phyloP scores from a whole-genome alignment of 306 rosid genomes.

The Vigna unguiculata region DNA sequence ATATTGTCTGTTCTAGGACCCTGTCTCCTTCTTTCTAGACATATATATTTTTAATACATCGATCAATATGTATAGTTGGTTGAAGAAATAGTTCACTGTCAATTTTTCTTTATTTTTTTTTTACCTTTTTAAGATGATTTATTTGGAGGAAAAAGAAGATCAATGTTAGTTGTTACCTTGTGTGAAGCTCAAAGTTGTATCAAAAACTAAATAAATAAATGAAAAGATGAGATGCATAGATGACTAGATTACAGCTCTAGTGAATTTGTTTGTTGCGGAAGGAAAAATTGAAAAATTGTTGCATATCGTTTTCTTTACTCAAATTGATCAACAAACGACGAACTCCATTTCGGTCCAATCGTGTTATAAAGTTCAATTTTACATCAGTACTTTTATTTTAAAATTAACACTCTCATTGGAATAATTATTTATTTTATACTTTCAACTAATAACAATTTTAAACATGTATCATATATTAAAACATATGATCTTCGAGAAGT shows the following conservation, averaged over 20 bases:
- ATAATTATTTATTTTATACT: too few relatives aligned
- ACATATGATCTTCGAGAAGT: too few relatives aligned
- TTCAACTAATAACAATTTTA: too few relatives aligned
- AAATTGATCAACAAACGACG: slow-evolving; percentile 8
- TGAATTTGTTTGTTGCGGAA: not conserved
- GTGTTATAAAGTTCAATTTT: not conserved
- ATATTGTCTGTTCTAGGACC: slow-evolving; percentile 44
- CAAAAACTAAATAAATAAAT: not conserved
- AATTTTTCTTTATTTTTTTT: not conserved
- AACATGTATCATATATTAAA: too few relatives aligned
- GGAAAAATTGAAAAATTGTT: too few relatives aligned
- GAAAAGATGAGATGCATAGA: too few relatives aligned
- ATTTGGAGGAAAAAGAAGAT: not conserved
- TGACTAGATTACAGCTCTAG: too few relatives aligned
- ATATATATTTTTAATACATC: slow-evolving; percentile 32
- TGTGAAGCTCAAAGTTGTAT: slow-evolving; percentile 32
- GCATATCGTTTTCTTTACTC: too few relatives aligned
- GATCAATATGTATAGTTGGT: not conserved
- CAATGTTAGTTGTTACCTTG: not conserved
- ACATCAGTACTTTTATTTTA: not conserved
- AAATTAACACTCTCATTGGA: not conserved
- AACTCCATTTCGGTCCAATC: slow-evolving; percentile 52
- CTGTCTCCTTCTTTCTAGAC: slow-evolving; percentile 49
- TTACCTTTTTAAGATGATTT: not conserved
- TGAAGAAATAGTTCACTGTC: slow-evolving; percentile 6